A percentile compares a stretch with the other conserved stretches of the same genome.
These are phyloP conservation scores for Thelephora aurantiotincta DNA, from an alignment of 768 basidiomycete species.

Conservation along the genomic window DNA sequence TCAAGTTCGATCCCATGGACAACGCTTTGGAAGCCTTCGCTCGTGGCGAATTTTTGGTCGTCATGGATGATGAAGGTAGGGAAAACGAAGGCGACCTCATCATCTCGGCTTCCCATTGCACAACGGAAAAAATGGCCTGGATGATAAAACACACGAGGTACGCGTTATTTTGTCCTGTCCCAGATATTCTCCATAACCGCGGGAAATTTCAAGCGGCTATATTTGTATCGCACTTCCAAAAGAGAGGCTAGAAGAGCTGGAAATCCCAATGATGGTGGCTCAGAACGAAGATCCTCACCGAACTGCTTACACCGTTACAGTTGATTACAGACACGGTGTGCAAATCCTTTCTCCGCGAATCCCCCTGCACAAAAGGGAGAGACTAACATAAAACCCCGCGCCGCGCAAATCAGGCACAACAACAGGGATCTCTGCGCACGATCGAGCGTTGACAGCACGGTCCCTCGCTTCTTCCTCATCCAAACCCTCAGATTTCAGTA, in stretches of 20 bases:
- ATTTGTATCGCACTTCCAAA: slow-evolving; percentile 80
- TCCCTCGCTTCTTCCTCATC: slow-evolving; percentile 55
- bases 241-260: slow-evolving; percentile 59
- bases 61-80: slow-evolving; percentile 91
- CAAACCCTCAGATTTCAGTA: slow-evolving; percentile 58
- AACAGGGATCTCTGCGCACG: slow-evolving; percentile 95
- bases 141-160: slow-evolving; percentile 95
- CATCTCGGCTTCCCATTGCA: slow-evolving; percentile 69
- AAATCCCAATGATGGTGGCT: slow-evolving; percentile 90
- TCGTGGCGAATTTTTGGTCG: slow-evolving; percentile 83
- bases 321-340: slow-evolving; percentile 83
- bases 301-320: slow-evolving; percentile 92
- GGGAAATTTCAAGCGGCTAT: slow-evolving; percentile 55
- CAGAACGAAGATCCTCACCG: slow-evolving; percentile 80
- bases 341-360: slow-evolving; percentile 7
- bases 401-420: slow-evolving; percentile 48
- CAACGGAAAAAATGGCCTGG: slow-evolving; percentile 98
- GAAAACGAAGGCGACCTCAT: slow-evolving; percentile 98
- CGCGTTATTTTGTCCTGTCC: slow-evolving; percentile 10
- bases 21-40: slow-evolving; percentile 66
- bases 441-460: slow-evolving; percentile 78
- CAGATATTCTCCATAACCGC: neutral
- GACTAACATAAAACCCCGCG: too few relatives aligned
- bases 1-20: slow-evolving; percentile 70
- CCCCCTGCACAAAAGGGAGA: too few relatives aligned